Percentiles rank a stretch among this genome's conserved stretches.
These are phyloP conservation scores for Leccinellum albellum DNA, from an alignment of 768 basidiomycete species.

Conservation along the genomic window DNA sequence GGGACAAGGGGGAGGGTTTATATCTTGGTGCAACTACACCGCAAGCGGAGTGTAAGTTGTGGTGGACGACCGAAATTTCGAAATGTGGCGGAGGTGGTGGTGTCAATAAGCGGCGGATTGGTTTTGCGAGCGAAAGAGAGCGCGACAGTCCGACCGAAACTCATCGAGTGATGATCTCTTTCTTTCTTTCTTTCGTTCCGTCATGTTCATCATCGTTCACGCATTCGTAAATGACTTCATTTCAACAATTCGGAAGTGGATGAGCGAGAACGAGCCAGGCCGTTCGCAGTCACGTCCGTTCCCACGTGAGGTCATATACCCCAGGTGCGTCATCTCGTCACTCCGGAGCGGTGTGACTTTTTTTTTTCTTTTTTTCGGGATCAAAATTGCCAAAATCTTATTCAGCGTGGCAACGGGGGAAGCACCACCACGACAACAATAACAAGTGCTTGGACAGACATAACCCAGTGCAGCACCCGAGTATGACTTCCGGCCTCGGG, in stretches of 20 bases:
- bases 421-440: neutral
- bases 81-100: conserved; percentile 8
- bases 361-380: conserved; percentile 15
- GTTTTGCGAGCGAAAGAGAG: too few species aligned
- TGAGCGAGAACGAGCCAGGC: neutral
- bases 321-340: conserved; percentile 29
- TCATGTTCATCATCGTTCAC: neutral
- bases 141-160: neutral
- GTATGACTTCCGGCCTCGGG: neutral
- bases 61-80: neutral
- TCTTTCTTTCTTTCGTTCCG: neutral
- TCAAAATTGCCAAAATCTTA: conserved; percentile 27
- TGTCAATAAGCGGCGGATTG: neutral
- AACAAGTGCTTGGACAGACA: neutral
- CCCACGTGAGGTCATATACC: conserved; percentile 14
- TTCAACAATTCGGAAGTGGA: neutral
- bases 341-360: neutral
- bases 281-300: neutral
- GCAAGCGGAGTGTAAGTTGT: conserved; percentile 8
- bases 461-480: neutral
- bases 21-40: conserved; percentile 5
- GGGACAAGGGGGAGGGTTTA: conserved; percentile 1
- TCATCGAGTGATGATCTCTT: neutral
- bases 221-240: neutral
- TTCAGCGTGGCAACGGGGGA: conserved; percentile 14